phyloP scores from a whole-genome alignment of 2,329 filamentous ascomycete species.

The Coniochaeta prunicola region DNA sequence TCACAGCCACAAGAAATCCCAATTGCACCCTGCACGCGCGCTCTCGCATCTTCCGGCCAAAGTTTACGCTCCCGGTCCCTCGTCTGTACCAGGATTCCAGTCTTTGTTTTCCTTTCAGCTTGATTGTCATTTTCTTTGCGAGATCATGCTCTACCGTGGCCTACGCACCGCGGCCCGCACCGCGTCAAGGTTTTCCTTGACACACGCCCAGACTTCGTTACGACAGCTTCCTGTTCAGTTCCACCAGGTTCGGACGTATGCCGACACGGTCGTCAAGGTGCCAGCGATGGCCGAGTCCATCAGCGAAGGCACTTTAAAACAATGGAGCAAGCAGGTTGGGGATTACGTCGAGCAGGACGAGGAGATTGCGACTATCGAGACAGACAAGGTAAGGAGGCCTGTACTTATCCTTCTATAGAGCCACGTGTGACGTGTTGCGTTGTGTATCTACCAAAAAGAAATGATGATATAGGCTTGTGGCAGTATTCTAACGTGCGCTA shows the following conservation, averaged over 20 bases:
- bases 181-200: conserved; percentile 4
- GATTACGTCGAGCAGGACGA: conserved; percentile 94
- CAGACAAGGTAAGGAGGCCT: conserved; percentile 75
- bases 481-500: background rate
- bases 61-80: background rate
- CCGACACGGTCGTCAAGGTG: conserved; percentile 84
- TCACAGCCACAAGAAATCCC: background rate
- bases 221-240: conserved; percentile 41
- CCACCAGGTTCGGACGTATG: conserved; percentile 55
- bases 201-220: background rate
- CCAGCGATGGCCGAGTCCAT: conserved; percentile 99
- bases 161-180: conserved; percentile 17
- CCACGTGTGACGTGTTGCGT: background rate
- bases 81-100: background rate
- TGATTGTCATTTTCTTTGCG: background rate
- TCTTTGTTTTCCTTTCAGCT: background rate
- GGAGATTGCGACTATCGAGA: conserved; percentile 98
- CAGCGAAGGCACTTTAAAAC: conserved; percentile 92
- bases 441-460: background rate
- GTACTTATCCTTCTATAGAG: background rate
- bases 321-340: conserved; percentile 86
- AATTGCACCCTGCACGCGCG: background rate
- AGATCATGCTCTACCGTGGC: conserved; percentile 5
- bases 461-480: background rate
- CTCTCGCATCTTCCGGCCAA: background rate